Percentiles rank a stretch among this genome's conserved stretches.
Conservation (phyloP, 1,284 basidiomycete species). For the Ustilago sp. region DNA sequence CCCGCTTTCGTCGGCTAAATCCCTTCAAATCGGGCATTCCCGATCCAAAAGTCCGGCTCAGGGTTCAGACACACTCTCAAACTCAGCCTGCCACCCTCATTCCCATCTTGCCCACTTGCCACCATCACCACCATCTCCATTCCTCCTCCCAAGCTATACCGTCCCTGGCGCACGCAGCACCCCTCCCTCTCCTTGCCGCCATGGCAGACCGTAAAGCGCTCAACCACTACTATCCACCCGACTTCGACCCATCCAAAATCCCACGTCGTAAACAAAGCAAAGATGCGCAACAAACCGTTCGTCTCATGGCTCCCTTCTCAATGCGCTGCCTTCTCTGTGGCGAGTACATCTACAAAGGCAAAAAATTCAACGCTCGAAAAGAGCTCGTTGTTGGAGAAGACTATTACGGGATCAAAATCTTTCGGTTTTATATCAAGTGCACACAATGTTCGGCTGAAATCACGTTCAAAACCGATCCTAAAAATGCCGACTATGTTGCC, state of each 20-base stretch:
- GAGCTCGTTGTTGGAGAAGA: constrained; percentile 97
- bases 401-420: constrained; percentile 98
- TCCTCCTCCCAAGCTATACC: background rate
- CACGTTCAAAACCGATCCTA: constrained; percentile 99
- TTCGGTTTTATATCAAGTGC: constrained; percentile 69
- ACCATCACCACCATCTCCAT: constrained; percentile 10
- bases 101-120: background rate
- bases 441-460: constrained; percentile 84
- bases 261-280: constrained; percentile 86
- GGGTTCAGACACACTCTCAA: constrained; percentile 2
- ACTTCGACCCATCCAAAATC: constrained; percentile 98
- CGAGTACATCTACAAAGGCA: constrained; percentile 93
- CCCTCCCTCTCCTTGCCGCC: constrained; percentile 12
- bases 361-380: constrained; percentile 99
- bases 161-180: constrained; percentile 13
- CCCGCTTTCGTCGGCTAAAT: background rate
- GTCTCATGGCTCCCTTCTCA: constrained; percentile 98
- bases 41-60: background rate
- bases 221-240: constrained; percentile 74
- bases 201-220: constrained; percentile 71
- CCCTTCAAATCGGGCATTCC: background rate
- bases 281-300: constrained; percentile 94
- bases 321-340: constrained; percentile 89
- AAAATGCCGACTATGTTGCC: constrained; percentile 73
- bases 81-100: background rate